Evolutionary conservation across 2,329 filamentous ascomycete species (phyloP).

Genomic region (Fusarium sp.): DNA sequence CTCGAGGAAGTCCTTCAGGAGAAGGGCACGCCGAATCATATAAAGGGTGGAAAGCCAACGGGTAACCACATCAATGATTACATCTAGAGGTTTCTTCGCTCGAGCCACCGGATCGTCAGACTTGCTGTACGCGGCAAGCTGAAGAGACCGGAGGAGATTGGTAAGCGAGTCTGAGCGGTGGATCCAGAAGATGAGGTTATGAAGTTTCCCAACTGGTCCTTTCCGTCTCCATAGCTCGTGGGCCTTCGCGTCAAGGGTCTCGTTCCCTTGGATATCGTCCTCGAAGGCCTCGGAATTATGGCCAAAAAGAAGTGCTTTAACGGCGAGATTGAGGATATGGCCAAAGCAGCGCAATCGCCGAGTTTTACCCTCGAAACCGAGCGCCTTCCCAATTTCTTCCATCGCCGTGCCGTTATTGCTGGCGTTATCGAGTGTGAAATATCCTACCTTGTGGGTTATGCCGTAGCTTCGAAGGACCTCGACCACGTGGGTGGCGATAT

Average conservation of each 20-base stretch:
- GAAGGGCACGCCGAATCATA: slow-evolving; percentile 8
- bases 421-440: slow-evolving; percentile 24
- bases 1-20: not conserved
- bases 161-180: slow-evolving; percentile 17
- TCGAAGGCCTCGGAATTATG: slow-evolving; percentile 21
- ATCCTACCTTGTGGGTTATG: not conserved
- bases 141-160: not conserved
- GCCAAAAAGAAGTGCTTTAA: slow-evolving; percentile 26
- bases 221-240: slow-evolving; percentile 10
- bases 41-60: slow-evolving; percentile 26
- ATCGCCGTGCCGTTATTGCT: slow-evolving; percentile 25
- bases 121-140: not conserved
- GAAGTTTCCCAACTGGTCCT: slow-evolving; percentile 22
- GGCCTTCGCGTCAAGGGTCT: not conserved
- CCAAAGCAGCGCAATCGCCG: slow-evolving; percentile 15
- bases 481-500: slow-evolving; percentile 4
- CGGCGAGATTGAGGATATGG: slow-evolving; percentile 21
- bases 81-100: slow-evolving; percentile 8
- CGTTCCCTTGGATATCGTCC: not conserved
- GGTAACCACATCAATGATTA: slow-evolving; percentile 25
- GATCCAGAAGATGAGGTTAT: slow-evolving; percentile 25
- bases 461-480: not conserved
- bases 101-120: not conserved
- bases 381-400: slow-evolving; percentile 6
- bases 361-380: slow-evolving; percentile 5